Conservation (phyloP, 2,329 filamentous ascomycete species). For the Epichloe bromicola region DNA sequence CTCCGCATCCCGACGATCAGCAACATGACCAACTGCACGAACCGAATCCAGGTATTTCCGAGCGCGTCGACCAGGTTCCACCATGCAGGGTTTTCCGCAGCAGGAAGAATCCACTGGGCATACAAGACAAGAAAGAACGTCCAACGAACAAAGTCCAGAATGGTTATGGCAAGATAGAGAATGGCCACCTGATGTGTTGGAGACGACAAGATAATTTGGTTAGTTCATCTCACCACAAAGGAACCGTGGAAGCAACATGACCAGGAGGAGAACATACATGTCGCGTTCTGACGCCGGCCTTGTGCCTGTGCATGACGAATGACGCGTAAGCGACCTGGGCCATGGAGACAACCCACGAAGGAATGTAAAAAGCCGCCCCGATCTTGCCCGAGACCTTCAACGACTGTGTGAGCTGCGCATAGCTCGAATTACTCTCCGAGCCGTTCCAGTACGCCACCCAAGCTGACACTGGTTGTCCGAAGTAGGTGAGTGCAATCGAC, state of each 20-base stretch:
- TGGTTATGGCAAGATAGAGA: conserved; percentile 3
- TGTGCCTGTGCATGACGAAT: conserved; percentile 7
- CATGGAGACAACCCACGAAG: conserved; percentile 4
- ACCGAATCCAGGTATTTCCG: conserved; percentile 7
- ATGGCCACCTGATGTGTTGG: conserved; percentile 1
- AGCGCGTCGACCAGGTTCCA: conserved; percentile 5
- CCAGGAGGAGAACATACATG: conserved; percentile 1
- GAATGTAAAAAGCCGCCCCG: conserved; percentile 4
- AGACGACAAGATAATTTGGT: background rate
- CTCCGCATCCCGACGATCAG: conserved; percentile 5
- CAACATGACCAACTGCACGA: conserved; percentile 1
- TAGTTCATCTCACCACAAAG: too few species aligned
- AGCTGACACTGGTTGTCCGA: conserved; percentile 5
- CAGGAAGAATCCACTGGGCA: conserved; percentile 4
- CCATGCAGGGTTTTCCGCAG: conserved; percentile 2
- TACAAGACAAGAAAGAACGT: conserved; percentile 5
- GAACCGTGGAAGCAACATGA: too few species aligned
- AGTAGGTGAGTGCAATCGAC: conserved; percentile 2
- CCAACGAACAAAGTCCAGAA: conserved; percentile 5
- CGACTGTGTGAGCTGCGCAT: conserved; percentile 6
- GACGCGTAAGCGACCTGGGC: conserved; percentile 4
- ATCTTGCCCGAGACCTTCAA: conserved; percentile 5
- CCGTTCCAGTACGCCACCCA: conserved; percentile 7
- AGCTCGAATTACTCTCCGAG: conserved; percentile 6
- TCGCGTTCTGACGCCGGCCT: conserved; percentile 1